Evolutionary conservation across 495 filamentous ascomycete species (phyloP).

Genomic region (Aspergillus carlsbadensis): DNA sequence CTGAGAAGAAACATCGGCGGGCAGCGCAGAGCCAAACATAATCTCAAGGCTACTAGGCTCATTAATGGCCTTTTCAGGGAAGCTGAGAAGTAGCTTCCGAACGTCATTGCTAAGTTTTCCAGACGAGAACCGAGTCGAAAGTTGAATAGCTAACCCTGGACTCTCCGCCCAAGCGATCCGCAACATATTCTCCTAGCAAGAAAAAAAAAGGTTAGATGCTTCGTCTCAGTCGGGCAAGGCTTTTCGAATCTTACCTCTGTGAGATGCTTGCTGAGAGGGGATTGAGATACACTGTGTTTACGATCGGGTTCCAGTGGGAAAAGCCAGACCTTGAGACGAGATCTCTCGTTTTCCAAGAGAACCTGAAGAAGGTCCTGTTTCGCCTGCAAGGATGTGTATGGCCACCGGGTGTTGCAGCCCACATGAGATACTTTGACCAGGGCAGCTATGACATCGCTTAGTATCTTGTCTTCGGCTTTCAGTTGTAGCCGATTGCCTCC

Average conservation of each 20-base stretch:
- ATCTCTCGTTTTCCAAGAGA: conserved; percentile 81
- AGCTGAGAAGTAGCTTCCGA: conserved; percentile 73
- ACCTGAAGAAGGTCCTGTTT: conserved; percentile 79
- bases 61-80: conserved; percentile 73
- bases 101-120: conserved; percentile 69
- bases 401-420: conserved; percentile 50
- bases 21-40: conserved; percentile 72
- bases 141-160: conserved; percentile 78
- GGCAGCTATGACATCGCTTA: conserved; percentile 69
- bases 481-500: conserved; percentile 91
- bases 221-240: too few species aligned
- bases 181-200: conserved; percentile 60
- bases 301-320: conserved; percentile 72
- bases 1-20: conserved; percentile 76
- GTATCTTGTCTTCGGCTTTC: conserved; percentile 83
- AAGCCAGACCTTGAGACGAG: conserved; percentile 85
- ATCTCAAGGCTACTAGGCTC: conserved; percentile 81
- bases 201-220: too few species aligned
- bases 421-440: conserved; percentile 57
- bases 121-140: conserved; percentile 76
- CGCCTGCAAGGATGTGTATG: conserved; percentile 62
- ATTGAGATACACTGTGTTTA: conserved; percentile 51
- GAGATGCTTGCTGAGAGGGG: conserved; percentile 29
- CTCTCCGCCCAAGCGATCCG: conserved; percentile 82
- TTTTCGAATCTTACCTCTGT: conserved; percentile 37